Base-by-base conservation (phyloP, 768 basidiomycete species). In the Hericium coralloides region DNA sequence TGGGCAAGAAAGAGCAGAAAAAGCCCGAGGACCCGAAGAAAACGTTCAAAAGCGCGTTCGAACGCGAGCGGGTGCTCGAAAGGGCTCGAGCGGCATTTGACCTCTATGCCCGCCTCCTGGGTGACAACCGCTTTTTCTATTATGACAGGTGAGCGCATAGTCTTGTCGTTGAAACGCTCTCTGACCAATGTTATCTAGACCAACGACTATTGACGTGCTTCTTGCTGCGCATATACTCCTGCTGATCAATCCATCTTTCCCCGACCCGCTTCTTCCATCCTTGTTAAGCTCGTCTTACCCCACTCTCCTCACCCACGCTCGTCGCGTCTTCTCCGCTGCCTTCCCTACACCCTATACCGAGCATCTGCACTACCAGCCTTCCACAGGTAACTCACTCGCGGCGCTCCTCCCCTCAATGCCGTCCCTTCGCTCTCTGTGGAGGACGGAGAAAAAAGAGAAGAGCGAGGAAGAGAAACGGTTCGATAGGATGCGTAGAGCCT, bases 221-320 rank as follows among this genome's bases (percentile, higher is more conserved):
- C 70, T 91, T 18, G 85, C 89, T 17, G 79, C 88, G 6, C 85
- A 89, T 59, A 72, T 85, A 25, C 74, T 89, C 36, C 72, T 89
- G 36, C 70, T 91, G 3, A 59, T 76, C 3, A 69, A 77, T 48
- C 79, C 84, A 5, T 78, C 81, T 38, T 84, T 83, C 56, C 83
- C 86, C 1, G 82, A 89, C 60, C 69, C 80, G 2, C 66, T 82
- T 15, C 59, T 92, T 8, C 74, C 78, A 64, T 72, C 74, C 59
- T 74, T 87, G 3, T 66, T 90, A 9, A 64, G 64, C 2, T 77
- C 79, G 6, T 76, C 78, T 3, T 89, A 83, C 65, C 78, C 85
- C 0, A 65, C 71, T 9, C 74, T 92, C 43, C 69, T 79, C 12
- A 67, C 76, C 7, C 87, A 89, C 61, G 82, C 87, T 4, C 73